A percentile compares a stretch with the other conserved stretches of the same genome.
Conservation (phyloP, 257 asterid species). For the Solanum clarkiae region DNA sequence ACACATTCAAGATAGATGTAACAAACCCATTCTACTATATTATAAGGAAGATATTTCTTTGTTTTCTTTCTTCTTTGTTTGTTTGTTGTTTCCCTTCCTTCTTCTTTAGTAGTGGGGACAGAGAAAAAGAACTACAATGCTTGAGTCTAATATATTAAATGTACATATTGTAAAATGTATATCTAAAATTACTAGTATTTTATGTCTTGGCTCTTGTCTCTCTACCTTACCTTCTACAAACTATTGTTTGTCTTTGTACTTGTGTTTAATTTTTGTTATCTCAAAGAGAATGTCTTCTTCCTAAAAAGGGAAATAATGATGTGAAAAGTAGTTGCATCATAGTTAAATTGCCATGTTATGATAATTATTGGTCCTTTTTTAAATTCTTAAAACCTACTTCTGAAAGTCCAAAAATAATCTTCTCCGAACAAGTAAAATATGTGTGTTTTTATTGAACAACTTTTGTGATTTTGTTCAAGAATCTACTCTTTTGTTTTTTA, state of each 20-base stretch:
- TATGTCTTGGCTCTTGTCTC: not conserved
- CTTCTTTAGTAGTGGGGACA: not conserved
- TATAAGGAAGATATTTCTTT: not conserved
- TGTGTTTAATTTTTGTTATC: not conserved
- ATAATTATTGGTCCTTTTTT: no score
- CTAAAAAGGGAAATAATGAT: not conserved
- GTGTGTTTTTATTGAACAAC: not conserved
- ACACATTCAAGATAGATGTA: not conserved
- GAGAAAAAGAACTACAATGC: not conserved
- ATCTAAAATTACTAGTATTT: not conserved
- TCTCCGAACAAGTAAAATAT: not conserved
- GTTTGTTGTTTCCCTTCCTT: not conserved
- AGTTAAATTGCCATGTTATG: not conserved
- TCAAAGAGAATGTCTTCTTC: no score
- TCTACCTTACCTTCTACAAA: not conserved
- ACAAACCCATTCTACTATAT: not conserved
- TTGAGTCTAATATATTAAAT: not conserved
- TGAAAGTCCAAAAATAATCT: not conserved
- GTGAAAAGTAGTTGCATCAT: not conserved
- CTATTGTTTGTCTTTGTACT: not conserved
- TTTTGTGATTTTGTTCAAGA: not conserved
- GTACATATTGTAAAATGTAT: not conserved
- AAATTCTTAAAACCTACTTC: not conserved
- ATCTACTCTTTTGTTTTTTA: no score
- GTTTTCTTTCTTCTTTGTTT: not conserved